A percentile compares a stretch with the other conserved stretches of the same genome.
These are phyloP conservation scores for Umbelopsis ramanniana DNA, from an alignment of 192 early-diverging fungal species.

Conservation along the genomic window DNA sequence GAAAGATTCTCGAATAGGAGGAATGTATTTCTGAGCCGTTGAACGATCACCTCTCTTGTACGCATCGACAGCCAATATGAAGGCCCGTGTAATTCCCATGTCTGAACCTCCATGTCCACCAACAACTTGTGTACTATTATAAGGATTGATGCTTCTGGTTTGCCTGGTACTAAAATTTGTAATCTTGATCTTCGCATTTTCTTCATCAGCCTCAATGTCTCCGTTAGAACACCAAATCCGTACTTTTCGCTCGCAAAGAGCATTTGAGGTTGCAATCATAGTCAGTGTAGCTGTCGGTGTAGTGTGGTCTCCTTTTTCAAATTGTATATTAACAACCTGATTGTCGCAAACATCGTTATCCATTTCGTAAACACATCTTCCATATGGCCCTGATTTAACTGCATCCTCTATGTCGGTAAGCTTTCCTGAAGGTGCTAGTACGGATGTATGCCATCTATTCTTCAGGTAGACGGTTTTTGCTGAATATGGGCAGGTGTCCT, in stretches of 20 bases:
- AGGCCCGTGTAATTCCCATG: not conserved
- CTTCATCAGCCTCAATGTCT: not conserved
- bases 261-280: constrained; percentile 32
- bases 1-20: not conserved
- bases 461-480: constrained; percentile 2
- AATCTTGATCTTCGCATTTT: not conserved
- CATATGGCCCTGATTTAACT: constrained; percentile 59
- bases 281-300: constrained; percentile 29
- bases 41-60: not conserved
- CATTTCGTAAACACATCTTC: constrained; percentile 69
- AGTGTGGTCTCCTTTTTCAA: constrained; percentile 25
- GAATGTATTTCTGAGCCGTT: not conserved
- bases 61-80: not conserved
- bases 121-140: not conserved
- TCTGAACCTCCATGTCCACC: constrained; percentile 2
- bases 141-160: not conserved
- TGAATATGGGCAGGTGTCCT: not conserved
- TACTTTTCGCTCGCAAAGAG: constrained; percentile 31
- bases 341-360: constrained; percentile 75
- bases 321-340: constrained; percentile 51
- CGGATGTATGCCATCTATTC: constrained; percentile 6
- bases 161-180: not conserved
- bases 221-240: constrained; percentile 6
- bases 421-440: not conserved
- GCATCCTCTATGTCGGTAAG: constrained; percentile 36